Percentiles rank a stretch among this genome's conserved stretches.
These are phyloP conservation scores for Epichloe gansuensis DNA, from an alignment of 2,329 filamentous ascomycete species.

Conservation along the genomic window DNA sequence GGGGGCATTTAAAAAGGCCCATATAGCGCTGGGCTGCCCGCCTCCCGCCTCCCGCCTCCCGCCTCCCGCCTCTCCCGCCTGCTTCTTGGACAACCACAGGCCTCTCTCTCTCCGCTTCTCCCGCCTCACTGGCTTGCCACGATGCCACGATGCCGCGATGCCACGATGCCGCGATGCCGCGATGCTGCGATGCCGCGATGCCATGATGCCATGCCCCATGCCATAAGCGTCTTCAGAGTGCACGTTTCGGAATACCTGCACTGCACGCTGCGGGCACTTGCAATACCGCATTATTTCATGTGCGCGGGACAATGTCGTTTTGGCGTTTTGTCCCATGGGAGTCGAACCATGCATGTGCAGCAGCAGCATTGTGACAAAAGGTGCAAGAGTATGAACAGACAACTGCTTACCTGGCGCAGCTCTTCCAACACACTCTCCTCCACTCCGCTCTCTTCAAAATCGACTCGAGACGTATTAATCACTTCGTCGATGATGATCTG, in stretches of 20 bases:
- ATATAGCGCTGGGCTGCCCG: constrained; percentile 40
- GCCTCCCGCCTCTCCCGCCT: background rate
- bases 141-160: background rate
- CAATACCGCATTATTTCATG: background rate
- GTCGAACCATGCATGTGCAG: background rate
- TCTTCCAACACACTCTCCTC: constrained; percentile 78
- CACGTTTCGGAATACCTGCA: background rate
- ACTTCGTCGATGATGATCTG: constrained; percentile 69
- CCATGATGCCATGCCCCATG: background rate
- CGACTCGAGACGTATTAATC: constrained; percentile 79
- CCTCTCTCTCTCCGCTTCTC: background rate
- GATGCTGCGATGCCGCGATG: background rate
- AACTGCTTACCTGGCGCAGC: constrained; percentile 64
- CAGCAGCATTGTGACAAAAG: background rate
- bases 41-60: constrained; percentile 13
- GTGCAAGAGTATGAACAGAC: background rate
- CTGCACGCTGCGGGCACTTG: background rate
- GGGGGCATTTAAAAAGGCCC: constrained; percentile 42
- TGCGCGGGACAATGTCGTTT: background rate
- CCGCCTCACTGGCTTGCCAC: background rate
- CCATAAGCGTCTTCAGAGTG: background rate
- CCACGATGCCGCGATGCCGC: background rate
- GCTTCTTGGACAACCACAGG: background rate
- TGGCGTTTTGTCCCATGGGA: background rate
- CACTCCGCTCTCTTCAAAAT: constrained; percentile 94